These are phyloP conservation scores for Suhomyces sp. DNA, from an alignment of 805 yeast genomes.

Conservation along the genomic window DNA sequence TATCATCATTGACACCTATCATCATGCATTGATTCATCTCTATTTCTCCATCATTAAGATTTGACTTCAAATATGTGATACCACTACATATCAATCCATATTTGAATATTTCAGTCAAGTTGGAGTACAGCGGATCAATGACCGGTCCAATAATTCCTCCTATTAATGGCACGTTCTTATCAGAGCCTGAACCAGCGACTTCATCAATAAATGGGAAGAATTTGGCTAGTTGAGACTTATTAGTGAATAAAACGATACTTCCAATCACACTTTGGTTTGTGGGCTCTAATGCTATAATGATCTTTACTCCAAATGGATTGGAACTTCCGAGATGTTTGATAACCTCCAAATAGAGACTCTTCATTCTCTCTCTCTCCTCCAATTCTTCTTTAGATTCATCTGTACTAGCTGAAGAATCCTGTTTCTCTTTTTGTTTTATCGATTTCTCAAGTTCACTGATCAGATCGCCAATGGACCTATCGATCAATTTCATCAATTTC, in stretches of 20 bases:
- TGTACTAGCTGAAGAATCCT: not conserved
- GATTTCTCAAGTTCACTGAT: conserved; percentile 4
- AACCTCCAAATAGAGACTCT: conserved; percentile 37
- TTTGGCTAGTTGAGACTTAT: conserved; percentile 42
- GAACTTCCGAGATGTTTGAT: conserved; percentile 26
- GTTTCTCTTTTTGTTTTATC: not conserved
- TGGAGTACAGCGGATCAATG: conserved; percentile 51
- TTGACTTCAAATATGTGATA: conserved; percentile 43
- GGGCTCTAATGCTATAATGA: conserved; percentile 54
- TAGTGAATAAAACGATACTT: conserved; percentile 46
- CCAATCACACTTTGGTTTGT: conserved; percentile 53
- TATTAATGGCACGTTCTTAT: conserved; percentile 17
- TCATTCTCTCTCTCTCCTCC: conserved; percentile 21
- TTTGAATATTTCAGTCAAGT: conserved; percentile 51
- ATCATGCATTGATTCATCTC: conserved; percentile 35
- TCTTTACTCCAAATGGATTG: conserved; percentile 37
- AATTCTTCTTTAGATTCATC: not conserved
- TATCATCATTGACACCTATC: conserved; percentile 36
- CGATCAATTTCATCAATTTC: conserved; percentile 42
- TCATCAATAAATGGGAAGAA: conserved; percentile 53
- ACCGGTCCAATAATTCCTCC: conserved; percentile 55
- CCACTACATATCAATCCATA: conserved; percentile 58
- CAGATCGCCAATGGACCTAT: conserved; percentile 16
- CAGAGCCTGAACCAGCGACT: conserved; percentile 10
- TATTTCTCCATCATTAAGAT: conserved; percentile 22